Conservation (phyloP, 306 rosid genomes). For the Prinsepia uniflora region DNA sequence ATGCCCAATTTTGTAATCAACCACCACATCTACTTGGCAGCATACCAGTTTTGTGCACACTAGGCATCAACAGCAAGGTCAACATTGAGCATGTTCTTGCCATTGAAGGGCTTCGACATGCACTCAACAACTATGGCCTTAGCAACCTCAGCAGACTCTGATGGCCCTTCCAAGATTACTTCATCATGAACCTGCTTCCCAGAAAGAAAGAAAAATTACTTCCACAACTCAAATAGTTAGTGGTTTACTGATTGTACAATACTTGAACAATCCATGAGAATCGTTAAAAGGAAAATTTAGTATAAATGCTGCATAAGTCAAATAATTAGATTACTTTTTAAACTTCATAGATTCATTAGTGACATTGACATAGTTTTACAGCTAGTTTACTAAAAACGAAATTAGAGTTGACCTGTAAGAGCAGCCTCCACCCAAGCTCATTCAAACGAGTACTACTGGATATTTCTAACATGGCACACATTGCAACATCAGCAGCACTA, state of each 20-base stretch:
- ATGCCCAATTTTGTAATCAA: not conserved
- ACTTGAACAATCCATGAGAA: not conserved
- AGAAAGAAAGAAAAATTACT: not conserved
- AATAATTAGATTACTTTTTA: not conserved
- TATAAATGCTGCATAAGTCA: not conserved
- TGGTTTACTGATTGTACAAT: not conserved
- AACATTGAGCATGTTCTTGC: conserved; percentile 65
- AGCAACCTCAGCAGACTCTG: conserved; percentile 73
- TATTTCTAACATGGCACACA: conserved; percentile 97
- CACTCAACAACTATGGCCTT: conserved; percentile 84
- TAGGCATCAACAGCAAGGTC: conserved; percentile 87
- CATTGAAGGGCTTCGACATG: conserved; percentile 83
- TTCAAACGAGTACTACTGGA: conserved; percentile 50
- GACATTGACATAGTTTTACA: not conserved
- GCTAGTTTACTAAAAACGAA: not conserved
- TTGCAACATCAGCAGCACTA: conserved; percentile 98
- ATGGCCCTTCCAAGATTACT: conserved; percentile 95
- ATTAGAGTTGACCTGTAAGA: conserved; percentile 61
- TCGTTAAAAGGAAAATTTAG: no score
- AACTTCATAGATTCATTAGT: not conserved
- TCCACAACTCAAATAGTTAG: conserved; percentile 3
- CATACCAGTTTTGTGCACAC: conserved; percentile 82
- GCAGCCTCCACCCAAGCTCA: conserved; percentile 92
- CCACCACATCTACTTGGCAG: conserved; percentile 50
- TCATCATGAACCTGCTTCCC: conserved; percentile 82